phyloP scores from a whole-genome alignment of 805 yeast genomes.

The Torulaspora delbrueckii region DNA sequence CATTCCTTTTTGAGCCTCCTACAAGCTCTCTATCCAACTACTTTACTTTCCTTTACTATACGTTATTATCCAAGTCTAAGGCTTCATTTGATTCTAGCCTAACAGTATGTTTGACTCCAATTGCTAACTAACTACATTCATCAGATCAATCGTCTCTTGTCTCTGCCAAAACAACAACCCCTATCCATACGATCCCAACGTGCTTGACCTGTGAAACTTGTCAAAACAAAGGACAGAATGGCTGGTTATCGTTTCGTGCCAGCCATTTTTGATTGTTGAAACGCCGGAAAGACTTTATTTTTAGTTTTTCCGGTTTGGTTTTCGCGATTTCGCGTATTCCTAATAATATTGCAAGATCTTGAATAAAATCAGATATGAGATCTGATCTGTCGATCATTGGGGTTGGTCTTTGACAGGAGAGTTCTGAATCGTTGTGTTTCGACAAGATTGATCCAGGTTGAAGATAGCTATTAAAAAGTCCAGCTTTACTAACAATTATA shows the following conservation, averaged over 20 bases:
- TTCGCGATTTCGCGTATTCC: conserved; percentile 8
- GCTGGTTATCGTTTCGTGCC: not conserved
- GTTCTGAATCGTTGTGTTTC: not conserved
- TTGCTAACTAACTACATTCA: not conserved
- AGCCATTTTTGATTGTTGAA: not conserved
- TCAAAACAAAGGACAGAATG: not conserved
- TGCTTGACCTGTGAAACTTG: not conserved
- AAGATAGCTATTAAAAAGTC: not conserved
- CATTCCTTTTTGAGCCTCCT: conserved; percentile 29
- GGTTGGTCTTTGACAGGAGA: too few relatives aligned
- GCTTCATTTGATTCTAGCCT: not conserved
- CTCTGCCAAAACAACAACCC: too few relatives aligned
- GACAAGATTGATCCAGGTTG: not conserved
- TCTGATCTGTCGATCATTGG: not conserved
- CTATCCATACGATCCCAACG: not conserved
- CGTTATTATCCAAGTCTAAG: not conserved
- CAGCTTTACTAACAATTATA: conserved; percentile 2
- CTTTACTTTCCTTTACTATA: conserved; percentile 17
- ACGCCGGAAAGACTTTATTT: conserved; percentile 1
- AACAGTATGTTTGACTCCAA: conserved; percentile 6
- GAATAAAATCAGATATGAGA: not conserved
- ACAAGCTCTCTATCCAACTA: conserved; percentile 18
- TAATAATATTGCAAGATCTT: not conserved
- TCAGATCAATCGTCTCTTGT: not conserved
- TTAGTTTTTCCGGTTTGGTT: conserved; percentile 4